phyloP scores from a whole-genome alignment of 148 eudicot species.

The Agrostemma githago region DNA sequence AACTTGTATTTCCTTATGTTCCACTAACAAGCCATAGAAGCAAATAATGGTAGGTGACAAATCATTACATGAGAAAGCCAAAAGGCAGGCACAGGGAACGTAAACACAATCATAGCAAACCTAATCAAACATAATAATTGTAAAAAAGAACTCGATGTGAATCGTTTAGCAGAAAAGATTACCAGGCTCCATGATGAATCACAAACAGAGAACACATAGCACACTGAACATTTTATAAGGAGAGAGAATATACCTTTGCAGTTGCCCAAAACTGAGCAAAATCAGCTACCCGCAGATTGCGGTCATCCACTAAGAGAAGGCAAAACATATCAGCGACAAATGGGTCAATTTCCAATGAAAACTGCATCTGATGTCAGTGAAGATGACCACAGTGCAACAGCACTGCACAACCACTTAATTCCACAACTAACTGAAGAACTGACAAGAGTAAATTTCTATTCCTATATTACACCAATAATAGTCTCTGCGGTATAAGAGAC shows the following conservation, averaged over 20 bases:
- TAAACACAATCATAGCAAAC: conserved; percentile 9
- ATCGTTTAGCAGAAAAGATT: conserved; percentile 13
- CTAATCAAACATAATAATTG: conserved; percentile 2
- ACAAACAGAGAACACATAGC: conserved; percentile 32
- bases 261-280: conserved; percentile 99
- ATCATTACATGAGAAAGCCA: conserved; percentile 12
- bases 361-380: conserved; percentile 93
- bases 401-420: conserved; percentile 72
- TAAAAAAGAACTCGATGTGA: conserved; percentile 1
- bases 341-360: conserved; percentile 91
- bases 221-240: conserved; percentile 38
- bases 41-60: neutral
- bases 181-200: conserved; percentile 22
- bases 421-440: conserved; percentile 47
- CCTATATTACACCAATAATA: conserved; percentile 16
- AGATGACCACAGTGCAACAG: conserved; percentile 76
- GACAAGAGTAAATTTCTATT: conserved; percentile 27
- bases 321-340: conserved; percentile 97
- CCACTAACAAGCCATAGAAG: conserved; percentile 1
- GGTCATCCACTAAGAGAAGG: conserved; percentile 99
- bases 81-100: conserved; percentile 8
- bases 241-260: conserved; percentile 94
- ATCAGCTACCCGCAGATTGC: conserved; percentile 99
- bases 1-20: neutral
- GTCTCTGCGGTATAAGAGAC: conserved; percentile 10